A percentile compares a stretch with the other conserved stretches of the same genome.
phyloP scores from a whole-genome alignment of 2,329 filamentous ascomycete genomes.

The Thielaviopsis punctulata region DNA sequence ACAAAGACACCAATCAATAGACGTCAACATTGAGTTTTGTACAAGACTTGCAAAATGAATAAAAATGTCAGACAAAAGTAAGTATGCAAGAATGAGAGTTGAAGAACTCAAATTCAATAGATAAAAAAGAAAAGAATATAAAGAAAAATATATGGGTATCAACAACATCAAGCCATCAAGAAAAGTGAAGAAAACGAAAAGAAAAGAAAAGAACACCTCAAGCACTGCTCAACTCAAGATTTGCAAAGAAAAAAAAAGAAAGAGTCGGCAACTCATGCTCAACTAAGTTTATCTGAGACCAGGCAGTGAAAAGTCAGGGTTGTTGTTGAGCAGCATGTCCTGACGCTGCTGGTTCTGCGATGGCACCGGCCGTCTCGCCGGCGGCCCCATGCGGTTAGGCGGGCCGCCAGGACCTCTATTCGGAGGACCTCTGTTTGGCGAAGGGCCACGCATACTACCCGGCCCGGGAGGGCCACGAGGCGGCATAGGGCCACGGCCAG shows the following conservation, averaged over 20 bases:
- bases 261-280: background rate
- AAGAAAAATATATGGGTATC: background rate
- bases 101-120: constrained; percentile 1
- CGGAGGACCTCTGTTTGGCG: too few species aligned
- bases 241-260: constrained; percentile 5
- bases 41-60: too few species aligned
- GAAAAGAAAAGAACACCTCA: too few species aligned
- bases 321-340: constrained; percentile 59
- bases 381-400: background rate
- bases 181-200: background rate
- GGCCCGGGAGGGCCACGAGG: too few species aligned
- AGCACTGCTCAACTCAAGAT: too few species aligned
- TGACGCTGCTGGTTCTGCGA: constrained; percentile 38
- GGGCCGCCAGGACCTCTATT: too few species aligned
- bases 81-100: background rate
- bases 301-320: constrained; percentile 72
- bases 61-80: background rate
- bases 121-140: constrained; percentile 1
- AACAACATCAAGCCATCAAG: background rate
- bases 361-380: background rate
- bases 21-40: too few species aligned
- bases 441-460: background rate
- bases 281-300: constrained; percentile 11
- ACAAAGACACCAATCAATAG: too few species aligned
- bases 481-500: background rate